Evolutionary conservation across 306 rosid genomes (phyloP).

Genomic region (Clitoria ternatea): DNA sequence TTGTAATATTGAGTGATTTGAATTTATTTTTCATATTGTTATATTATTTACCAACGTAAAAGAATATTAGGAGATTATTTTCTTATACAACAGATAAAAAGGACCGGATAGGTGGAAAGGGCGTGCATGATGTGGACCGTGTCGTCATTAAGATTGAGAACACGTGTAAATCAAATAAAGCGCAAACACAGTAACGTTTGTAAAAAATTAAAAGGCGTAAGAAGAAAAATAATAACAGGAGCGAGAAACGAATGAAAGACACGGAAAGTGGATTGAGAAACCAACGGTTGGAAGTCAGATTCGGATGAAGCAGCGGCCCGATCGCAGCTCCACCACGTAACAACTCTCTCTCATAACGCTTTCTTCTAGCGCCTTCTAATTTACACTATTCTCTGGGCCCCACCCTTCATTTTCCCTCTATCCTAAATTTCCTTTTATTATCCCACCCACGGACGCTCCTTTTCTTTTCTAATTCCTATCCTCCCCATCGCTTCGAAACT

Average conservation of each 20-base stretch:
- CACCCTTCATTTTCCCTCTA: slow-evolving; percentile 19
- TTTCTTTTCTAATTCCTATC: slow-evolving; percentile 17
- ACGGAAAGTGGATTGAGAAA: slow-evolving; percentile 35
- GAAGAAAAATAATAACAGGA: neutral
- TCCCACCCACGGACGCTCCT: slow-evolving; percentile 43
- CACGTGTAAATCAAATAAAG: slow-evolving; percentile 26
- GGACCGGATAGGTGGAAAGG: too few species aligned
- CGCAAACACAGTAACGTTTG: neutral
- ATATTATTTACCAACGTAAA: too few species aligned
- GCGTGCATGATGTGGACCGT: neutral
- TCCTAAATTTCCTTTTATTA: slow-evolving; percentile 36
- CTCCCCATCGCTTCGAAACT: slow-evolving; percentile 49
- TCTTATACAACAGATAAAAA: too few species aligned
- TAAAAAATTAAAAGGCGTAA: neutral
- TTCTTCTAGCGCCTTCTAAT: slow-evolving; percentile 49
- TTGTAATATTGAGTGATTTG: too few species aligned
- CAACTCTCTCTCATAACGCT: slow-evolving; percentile 5
- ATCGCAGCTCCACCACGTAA: neutral
- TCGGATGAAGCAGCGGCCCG: slow-evolving; percentile 22
- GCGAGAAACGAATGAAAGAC: neutral
- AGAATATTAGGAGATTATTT: too few species aligned
- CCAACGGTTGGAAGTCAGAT: slow-evolving; percentile 10
- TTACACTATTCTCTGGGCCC: slow-evolving; percentile 36
- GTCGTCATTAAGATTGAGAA: neutral
- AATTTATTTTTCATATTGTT: too few species aligned